A percentile compares a stretch with the other conserved stretches of the same genome.
Evolutionary conservation across 371 early-diverging fungal species (phyloP).

Genomic region (Dichotomocladium elegans): DNA sequence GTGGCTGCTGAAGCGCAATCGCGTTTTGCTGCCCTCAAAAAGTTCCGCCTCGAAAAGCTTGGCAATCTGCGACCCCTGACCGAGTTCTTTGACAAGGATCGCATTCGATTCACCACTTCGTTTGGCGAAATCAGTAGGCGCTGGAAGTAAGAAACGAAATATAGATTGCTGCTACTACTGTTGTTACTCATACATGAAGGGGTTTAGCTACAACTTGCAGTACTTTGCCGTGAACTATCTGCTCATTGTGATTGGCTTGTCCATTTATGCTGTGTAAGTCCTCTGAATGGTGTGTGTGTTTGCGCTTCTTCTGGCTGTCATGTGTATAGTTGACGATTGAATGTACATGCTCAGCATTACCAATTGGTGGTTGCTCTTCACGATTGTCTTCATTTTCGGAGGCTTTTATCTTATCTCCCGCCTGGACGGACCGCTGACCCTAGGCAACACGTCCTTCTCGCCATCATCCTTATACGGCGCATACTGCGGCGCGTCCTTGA

Average conservation of each 20-base stretch:
- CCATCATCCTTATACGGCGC: conserved; percentile 46
- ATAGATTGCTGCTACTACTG: neutral
- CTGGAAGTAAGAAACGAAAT: conserved; percentile 39
- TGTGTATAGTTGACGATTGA: too few species aligned
- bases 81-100: conserved; percentile 63
- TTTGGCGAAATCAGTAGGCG: conserved; percentile 40
- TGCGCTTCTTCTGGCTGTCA: too few species aligned
- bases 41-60: conserved; percentile 35
- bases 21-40: conserved; percentile 33
- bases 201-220: conserved; percentile 53
- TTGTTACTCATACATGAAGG: neutral
- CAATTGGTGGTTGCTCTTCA: conserved; percentile 52
- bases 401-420: conserved; percentile 54
- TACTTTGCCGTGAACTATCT: conserved; percentile 67
- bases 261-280: conserved; percentile 63
- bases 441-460: conserved; percentile 39
- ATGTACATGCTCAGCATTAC: conserved; percentile 52
- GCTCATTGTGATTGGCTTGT: conserved; percentile 49
- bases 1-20: conserved; percentile 29
- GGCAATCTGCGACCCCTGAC: conserved; percentile 45
- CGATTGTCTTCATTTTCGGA: conserved; percentile 50
- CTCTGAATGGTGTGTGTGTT: too few species aligned
- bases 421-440: conserved; percentile 43
- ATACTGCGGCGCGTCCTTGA: conserved; percentile 46
- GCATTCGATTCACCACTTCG: conserved; percentile 49